Conservation (phyloP, 805 yeast species). For the Yarrowia sp. region DNA sequence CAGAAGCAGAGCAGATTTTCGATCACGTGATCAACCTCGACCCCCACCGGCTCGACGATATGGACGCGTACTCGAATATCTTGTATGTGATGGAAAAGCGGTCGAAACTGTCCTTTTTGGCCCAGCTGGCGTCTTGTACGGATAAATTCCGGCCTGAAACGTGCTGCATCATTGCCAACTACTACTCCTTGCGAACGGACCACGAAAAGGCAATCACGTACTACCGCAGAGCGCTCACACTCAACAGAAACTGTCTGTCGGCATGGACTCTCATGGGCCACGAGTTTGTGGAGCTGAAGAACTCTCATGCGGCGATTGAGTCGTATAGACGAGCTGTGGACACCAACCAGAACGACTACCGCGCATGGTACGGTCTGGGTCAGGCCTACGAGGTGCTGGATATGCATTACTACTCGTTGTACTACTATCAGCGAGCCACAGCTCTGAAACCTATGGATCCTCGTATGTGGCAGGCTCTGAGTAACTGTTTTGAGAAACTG, state of each 20-base stretch:
- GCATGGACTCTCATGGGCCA: slow-evolving; percentile 99
- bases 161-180: slow-evolving; percentile 92
- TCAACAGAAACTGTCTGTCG: slow-evolving; percentile 78
- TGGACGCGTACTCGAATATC: slow-evolving; percentile 94
- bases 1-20: slow-evolving; percentile 77
- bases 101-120: slow-evolving; percentile 81
- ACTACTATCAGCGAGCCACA: slow-evolving; percentile 91
- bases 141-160: slow-evolving; percentile 93
- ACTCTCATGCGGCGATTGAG: slow-evolving; percentile 97
- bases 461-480: slow-evolving; percentile 96
- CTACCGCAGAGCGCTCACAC: slow-evolving; percentile 84
- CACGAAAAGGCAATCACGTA: slow-evolving; percentile 95
- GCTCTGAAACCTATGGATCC: slow-evolving; percentile 86
- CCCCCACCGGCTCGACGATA: slow-evolving; percentile 86
- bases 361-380: slow-evolving; percentile 99
- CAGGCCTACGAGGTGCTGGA: slow-evolving; percentile 97
- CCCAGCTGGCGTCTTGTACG: slow-evolving; percentile 80
- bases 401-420: slow-evolving; percentile 90
- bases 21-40: slow-evolving; percentile 75
- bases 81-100: slow-evolving; percentile 91
- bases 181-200: slow-evolving; percentile 87
- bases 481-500: slow-evolving; percentile 83
- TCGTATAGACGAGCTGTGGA: slow-evolving; percentile 93
- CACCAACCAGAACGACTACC: slow-evolving; percentile 82
- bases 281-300: slow-evolving; percentile 94